Percentiles rank a stretch among this genome's conserved stretches.
Conservation (phyloP, 2,329 filamentous ascomycete genomes). For the Thelonectria discophora region DNA sequence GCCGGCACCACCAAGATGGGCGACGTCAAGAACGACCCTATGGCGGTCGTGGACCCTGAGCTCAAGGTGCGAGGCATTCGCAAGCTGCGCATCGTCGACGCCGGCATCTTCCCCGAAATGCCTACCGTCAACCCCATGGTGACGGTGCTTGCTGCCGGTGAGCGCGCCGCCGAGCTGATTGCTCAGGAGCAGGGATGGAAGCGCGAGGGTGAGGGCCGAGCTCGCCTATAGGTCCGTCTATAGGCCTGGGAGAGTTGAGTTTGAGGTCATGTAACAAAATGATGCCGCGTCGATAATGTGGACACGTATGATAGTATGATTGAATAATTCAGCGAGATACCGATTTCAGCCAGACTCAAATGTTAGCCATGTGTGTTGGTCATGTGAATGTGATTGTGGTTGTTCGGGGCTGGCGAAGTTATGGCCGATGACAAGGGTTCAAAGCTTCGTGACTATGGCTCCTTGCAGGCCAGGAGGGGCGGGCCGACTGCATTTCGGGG, state of each 20-base stretch:
- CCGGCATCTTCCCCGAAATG: constrained; percentile 89
- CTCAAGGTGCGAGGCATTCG: constrained; percentile 77
- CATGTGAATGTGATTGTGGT: background rate
- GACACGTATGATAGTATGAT: constrained; percentile 21
- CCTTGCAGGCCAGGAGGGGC: background rate
- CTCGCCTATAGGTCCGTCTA: constrained; percentile 47
- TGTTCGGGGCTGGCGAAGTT: constrained; percentile 2
- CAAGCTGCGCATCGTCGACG: constrained; percentile 82
- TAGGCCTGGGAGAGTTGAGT: no score
- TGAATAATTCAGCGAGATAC: constrained; percentile 21
- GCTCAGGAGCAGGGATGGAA: constrained; percentile 69
- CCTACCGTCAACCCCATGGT: constrained; percentile 90
- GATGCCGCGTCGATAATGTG: constrained; percentile 26
- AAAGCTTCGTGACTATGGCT: background rate
- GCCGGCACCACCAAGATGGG: constrained; percentile 93
- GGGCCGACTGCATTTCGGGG: background rate
- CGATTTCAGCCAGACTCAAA: constrained; percentile 3
- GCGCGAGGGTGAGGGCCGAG: constrained; percentile 41
- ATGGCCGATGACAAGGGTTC: background rate
- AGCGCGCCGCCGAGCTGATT: constrained; percentile 85
- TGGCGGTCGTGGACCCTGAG: constrained; percentile 82
- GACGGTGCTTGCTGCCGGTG: constrained; percentile 84
- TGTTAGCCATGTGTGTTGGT: background rate
- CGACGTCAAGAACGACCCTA: constrained; percentile 70
- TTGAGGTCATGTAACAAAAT: constrained; percentile 19